Evolutionary conservation across 257 asterid genomes (phyloP).

Genomic region (Lantana camara): DNA sequence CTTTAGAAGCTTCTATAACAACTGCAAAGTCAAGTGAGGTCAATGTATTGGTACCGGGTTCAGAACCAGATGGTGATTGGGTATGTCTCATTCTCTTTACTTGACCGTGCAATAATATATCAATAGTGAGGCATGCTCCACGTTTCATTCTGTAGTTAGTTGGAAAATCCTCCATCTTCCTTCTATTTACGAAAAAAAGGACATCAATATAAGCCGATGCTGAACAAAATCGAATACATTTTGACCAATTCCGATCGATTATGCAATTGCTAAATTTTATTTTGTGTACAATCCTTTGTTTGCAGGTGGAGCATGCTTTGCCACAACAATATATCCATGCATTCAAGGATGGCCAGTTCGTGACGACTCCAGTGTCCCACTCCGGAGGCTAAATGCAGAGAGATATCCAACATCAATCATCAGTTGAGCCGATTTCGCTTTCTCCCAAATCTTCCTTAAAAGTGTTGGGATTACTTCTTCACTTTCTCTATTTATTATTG

Average conservation of each 20-base stretch:
- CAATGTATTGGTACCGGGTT: conserved; percentile 86
- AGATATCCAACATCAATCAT: neutral
- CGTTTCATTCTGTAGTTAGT: neutral
- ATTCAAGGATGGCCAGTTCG: conserved; percentile 79
- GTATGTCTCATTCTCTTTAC: conserved; percentile 46
- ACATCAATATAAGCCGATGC: no score
- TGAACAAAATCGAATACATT: no score
- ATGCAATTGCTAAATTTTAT: neutral
- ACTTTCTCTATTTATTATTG: conserved; percentile 11
- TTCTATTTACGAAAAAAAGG: no score
- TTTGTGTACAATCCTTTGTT: conserved; percentile 7
- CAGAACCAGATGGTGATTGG: conserved; percentile 87
- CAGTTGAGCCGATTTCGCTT: conserved; percentile 20
- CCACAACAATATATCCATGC: conserved; percentile 85
- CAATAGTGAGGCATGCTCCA: conserved; percentile 8
- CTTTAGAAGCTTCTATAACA: conserved; percentile 80
- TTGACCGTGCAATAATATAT: neutral
- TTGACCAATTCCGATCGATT: neutral
- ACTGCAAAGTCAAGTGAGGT: conserved; percentile 96
- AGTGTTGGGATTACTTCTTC: conserved; percentile 26
- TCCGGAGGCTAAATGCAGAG: conserved; percentile 67
- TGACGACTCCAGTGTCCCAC: conserved; percentile 86
- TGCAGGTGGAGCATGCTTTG: conserved; percentile 88
- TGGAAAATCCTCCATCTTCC: neutral
- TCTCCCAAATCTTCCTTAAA: conserved; percentile 16